phyloP scores from a whole-genome alignment of 176 grass and related monocot species.

The Poa annua region DNA sequence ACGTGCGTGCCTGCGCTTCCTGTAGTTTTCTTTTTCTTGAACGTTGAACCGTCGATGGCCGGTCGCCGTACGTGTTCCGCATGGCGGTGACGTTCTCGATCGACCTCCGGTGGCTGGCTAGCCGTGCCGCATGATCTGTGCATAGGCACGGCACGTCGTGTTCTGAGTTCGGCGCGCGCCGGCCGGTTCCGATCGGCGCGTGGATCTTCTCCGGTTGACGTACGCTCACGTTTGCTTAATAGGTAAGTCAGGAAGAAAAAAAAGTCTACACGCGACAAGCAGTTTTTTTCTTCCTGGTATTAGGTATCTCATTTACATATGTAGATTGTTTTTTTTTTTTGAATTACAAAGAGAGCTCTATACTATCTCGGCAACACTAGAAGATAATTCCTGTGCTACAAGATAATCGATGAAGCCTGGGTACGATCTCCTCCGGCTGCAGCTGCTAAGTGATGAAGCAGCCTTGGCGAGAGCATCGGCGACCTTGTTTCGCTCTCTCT shows the following conservation, averaged over 20 bases:
- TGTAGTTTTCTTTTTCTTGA: background rate
- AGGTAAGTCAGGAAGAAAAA: background rate
- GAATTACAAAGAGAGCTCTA: too few species aligned
- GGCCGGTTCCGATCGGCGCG: background rate
- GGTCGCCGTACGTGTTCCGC: slow-evolving; percentile 35
- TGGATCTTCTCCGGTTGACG: background rate
- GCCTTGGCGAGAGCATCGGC: too few species aligned
- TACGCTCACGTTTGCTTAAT: background rate
- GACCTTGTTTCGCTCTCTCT: too few species aligned
- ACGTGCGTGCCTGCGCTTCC: background rate
- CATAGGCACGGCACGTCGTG: slow-evolving; percentile 41
- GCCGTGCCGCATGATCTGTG: background rate
- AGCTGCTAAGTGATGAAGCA: too few species aligned
- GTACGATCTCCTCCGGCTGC: too few species aligned
- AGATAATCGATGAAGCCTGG: too few species aligned
- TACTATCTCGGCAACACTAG: too few species aligned
- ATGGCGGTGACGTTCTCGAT: slow-evolving; percentile 14
- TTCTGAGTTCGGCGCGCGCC: background rate
- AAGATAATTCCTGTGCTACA: too few species aligned
- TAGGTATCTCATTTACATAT: too few species aligned
- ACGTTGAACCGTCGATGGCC: slow-evolving; percentile 17
- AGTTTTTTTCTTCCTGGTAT: too few species aligned
- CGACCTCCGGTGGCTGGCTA: background rate
- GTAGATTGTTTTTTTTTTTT: too few species aligned
- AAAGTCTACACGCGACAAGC: background rate